These are phyloP conservation scores for Pisolithus sp. DNA, from an alignment of 768 basidiomycete genomes.

Conservation along the genomic window DNA sequence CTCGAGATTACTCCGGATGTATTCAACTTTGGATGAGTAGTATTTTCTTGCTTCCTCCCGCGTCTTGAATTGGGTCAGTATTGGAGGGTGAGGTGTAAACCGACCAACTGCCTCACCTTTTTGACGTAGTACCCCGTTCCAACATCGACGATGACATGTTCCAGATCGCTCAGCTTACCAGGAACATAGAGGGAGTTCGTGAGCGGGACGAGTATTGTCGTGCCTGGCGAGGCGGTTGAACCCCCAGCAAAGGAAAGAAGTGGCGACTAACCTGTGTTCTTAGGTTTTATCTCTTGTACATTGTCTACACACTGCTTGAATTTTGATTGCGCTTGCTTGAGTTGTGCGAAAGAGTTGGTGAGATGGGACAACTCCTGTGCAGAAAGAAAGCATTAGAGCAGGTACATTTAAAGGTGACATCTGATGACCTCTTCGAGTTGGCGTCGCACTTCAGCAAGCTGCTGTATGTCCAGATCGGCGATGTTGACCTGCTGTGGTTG, in stretches of 20 bases:
- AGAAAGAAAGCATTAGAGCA: neutral
- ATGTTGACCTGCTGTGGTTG: slow-evolving; percentile 74
- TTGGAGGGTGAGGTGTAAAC: neutral
- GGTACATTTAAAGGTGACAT: neutral
- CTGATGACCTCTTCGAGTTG: slow-evolving; percentile 82
- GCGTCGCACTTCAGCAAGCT: slow-evolving; percentile 82
- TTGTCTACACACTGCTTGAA: slow-evolving; percentile 85
- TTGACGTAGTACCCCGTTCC: slow-evolving; percentile 96
- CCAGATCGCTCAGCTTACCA: slow-evolving; percentile 75
- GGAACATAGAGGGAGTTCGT: slow-evolving; percentile 96
- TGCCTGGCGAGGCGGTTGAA: slow-evolving; percentile 44
- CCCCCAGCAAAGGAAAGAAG: neutral
- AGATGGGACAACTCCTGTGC: slow-evolving; percentile 85
- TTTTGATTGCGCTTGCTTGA: slow-evolving; percentile 89
- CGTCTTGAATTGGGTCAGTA: slow-evolving; percentile 45
- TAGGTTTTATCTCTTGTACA: slow-evolving; percentile 64
- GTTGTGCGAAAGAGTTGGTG: slow-evolving; percentile 85
- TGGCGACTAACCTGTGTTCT: slow-evolving; percentile 48
- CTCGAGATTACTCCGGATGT: slow-evolving; percentile 78
- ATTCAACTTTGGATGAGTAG: slow-evolving; percentile 76
- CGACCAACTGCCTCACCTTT: slow-evolving; percentile 52
- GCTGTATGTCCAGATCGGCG: slow-evolving; percentile 75
- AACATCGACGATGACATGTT: slow-evolving; percentile 89
- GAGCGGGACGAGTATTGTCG: slow-evolving; percentile 84
- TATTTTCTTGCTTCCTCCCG: slow-evolving; percentile 74